phyloP scores from a whole-genome alignment of 2,329 filamentous ascomycete species.

The Fusarium mangiferae region DNA sequence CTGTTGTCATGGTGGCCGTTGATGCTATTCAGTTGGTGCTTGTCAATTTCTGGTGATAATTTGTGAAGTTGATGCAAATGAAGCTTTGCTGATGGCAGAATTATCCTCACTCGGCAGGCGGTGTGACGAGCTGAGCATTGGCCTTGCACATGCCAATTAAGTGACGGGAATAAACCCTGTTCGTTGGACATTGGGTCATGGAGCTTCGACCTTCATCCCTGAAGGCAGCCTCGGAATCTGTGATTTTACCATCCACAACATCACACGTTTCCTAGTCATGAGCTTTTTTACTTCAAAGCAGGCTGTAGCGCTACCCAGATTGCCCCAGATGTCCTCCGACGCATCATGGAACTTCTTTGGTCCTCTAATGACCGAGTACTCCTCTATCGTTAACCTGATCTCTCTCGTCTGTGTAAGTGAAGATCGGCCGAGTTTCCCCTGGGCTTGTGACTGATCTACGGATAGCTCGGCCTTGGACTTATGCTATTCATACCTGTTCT shows the following conservation, averaged over 20 bases:
- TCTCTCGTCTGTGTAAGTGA: constrained; percentile 53
- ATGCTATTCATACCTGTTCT: constrained; percentile 59
- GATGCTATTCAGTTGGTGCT: constrained; percentile 6
- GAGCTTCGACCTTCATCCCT: constrained; percentile 25
- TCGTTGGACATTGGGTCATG: constrained; percentile 21
- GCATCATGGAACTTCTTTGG: constrained; percentile 42
- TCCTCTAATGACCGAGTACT: constrained; percentile 45
- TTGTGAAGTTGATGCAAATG: constrained; percentile 21
- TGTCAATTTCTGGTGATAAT: constrained; percentile 17
- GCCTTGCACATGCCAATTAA: constrained; percentile 32
- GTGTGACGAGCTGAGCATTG: constrained; percentile 28
- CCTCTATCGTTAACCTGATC: constrained; percentile 50
- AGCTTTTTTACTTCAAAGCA: constrained; percentile 33
- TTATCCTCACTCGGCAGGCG: constrained; percentile 41
- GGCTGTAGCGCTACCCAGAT: constrained; percentile 30
- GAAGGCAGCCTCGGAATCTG: constrained; percentile 32
- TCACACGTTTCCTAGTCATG: constrained; percentile 38
- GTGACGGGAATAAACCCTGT: constrained; percentile 21
- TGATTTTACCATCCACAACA: constrained; percentile 39
- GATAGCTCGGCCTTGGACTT: constrained; percentile 57
- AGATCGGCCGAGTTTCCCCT: background rate
- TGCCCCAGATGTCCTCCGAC: constrained; percentile 41
- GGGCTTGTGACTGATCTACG: constrained; percentile 26
- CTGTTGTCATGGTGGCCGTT: constrained; percentile 42
- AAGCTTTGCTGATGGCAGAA: constrained; percentile 29